Evolutionary conservation across 257 asterid species (phyloP), one percentile per base, ranked within the genome.

Genomic region (Solanum peruvianum): DNA sequence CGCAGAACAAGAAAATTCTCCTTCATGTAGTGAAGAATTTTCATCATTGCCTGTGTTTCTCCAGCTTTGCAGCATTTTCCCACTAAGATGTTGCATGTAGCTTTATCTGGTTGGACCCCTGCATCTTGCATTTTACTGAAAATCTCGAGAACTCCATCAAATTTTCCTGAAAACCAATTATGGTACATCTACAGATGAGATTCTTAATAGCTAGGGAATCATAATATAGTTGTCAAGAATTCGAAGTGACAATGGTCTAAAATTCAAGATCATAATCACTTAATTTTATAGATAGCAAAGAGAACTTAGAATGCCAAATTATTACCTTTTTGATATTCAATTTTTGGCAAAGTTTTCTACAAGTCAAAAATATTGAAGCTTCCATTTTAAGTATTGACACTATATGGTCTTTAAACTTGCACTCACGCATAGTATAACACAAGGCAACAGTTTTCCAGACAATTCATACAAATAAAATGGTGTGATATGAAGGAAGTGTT

Each of bases 51-150:
- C 88, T 92, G 70, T 82, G 89, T 88, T 91, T 92, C 93, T 81
- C 93, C 92, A 58, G 93, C 92, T 86, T 35, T 90, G 90, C 98
- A 92, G 89, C 93, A 93, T 86, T 90, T 91, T 60, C 94, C 96
- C n/a, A 93, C 91, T 87, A 97, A 91, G 90, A 94, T 95, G 90
- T 95, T 96, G 92, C 99, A 97, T 31, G 99, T 33, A 86, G 98
- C 97, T 93, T 96, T 97, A 82, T 97, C 99, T 39, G 99, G 99
- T 69, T 87, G 93, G 89, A 93, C 97, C 52, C 97, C 95, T 73
- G 97, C 95, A 29, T 92, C 94, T 91, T 94, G 99, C 98, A 95
- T 97, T 90, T 91, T 93, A 87, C 88, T 70, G 87, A 97, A 97
- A 86, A 97, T 92, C 92, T 94, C 97, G 87, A 95, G 80, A 62